Percentiles rank a stretch among this genome's conserved stretches.
Conservation (phyloP, 2,329 filamentous ascomycete species). For the Fusarium goolgardi region DNA sequence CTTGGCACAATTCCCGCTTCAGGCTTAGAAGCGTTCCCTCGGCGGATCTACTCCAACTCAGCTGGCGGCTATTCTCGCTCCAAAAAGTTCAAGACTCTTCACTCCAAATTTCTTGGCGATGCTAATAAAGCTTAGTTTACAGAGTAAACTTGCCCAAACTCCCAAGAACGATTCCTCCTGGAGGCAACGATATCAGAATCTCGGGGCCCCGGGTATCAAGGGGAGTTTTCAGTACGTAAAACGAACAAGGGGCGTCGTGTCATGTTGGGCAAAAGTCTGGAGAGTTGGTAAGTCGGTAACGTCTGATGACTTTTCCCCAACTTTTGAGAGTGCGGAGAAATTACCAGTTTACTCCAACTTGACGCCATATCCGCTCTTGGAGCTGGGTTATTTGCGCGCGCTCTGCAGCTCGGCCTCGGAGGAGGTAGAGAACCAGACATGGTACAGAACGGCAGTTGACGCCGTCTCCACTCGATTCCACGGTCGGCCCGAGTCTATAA, state of each 20-base stretch:
- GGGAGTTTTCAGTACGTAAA: conserved; percentile 23
- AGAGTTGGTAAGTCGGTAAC: background rate
- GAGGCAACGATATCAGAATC: conserved; percentile 16
- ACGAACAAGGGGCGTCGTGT: conserved; percentile 1
- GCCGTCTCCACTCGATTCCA: conserved; percentile 18
- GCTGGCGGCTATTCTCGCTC: conserved; percentile 30
- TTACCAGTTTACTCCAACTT: conserved; percentile 21
- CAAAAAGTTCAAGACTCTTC: background rate
- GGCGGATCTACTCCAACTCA: conserved; percentile 30
- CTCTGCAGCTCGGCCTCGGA: conserved; percentile 12
- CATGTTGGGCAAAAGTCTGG: conserved; percentile 10
- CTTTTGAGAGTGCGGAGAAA: conserved; percentile 21
- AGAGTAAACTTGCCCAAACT: conserved; percentile 12
- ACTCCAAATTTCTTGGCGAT: conserved; percentile 14
- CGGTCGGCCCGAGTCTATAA: conserved; percentile 27
- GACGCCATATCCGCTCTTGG: conserved; percentile 28
- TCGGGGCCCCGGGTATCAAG: conserved; percentile 33
- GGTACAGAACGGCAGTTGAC: conserved; percentile 25
- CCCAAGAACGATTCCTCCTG: background rate
- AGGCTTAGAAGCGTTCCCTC: conserved; percentile 2
- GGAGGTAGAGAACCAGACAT: background rate
- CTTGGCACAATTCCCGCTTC: rapidly evolving
- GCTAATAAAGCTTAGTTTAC: conserved; percentile 6
- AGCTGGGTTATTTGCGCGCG: background rate
- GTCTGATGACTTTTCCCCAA: conserved; percentile 24